Conservation (phyloP, 2,329 filamentous ascomycete species). For the Fusarium redolens region DNA sequence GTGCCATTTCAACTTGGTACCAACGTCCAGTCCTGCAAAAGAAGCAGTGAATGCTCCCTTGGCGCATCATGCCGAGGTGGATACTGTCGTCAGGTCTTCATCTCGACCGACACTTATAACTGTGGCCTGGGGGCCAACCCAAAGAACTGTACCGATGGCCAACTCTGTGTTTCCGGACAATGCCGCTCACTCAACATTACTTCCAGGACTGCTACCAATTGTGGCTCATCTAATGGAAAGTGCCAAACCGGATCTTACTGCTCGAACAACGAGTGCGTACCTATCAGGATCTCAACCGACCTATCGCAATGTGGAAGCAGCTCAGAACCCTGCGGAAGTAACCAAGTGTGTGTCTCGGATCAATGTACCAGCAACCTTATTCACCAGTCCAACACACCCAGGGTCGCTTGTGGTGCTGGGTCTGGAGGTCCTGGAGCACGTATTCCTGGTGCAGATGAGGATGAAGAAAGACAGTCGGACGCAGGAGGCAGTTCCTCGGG, state of each 20-base stretch:
- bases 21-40: conserved; percentile 29
- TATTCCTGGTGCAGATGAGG: neutral
- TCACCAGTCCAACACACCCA: neutral
- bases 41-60: conserved; percentile 16
- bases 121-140: conserved; percentile 3
- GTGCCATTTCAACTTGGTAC: conserved; percentile 29
- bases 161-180: conserved; percentile 25
- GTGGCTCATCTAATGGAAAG: conserved; percentile 2
- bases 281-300: conserved; percentile 20
- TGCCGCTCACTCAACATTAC: conserved; percentile 23
- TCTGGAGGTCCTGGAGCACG: conserved; percentile 25
- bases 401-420: conserved; percentile 15
- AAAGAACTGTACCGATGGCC: conserved; percentile 19
- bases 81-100: conserved; percentile 20
- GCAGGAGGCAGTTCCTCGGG: neutral
- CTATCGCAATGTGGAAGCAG: conserved; percentile 16
- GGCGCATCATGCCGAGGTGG: conserved; percentile 7
- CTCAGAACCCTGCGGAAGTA: conserved; percentile 7
- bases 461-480: neutral
- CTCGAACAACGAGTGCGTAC: conserved; percentile 3
- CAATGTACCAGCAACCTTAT: conserved; percentile 20
- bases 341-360: conserved; percentile 23
- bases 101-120: conserved; percentile 23
- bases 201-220: neutral
- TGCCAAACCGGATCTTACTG: conserved; percentile 24